phyloP scores from a whole-genome alignment of 1,139 yeast genomes.

The Nakaseomyces glabratus region DNA sequence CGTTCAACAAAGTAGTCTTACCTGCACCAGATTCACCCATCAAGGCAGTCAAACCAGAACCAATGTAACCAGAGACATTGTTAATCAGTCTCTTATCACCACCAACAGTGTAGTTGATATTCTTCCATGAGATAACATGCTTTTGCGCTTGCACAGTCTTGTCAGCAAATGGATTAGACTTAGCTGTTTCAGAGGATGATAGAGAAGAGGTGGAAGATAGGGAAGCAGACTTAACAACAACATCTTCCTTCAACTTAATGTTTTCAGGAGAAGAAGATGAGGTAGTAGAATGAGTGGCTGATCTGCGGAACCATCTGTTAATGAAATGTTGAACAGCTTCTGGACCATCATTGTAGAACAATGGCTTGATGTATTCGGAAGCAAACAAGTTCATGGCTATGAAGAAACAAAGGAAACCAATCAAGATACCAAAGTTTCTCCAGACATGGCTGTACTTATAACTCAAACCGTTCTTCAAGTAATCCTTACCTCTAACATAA shows the following conservation, averaged over 20 bases:
- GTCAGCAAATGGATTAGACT: constrained; percentile 32
- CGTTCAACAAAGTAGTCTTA: constrained; percentile 47
- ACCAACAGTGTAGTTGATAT: constrained; percentile 36
- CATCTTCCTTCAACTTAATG: constrained; percentile 2
- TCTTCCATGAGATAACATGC: constrained; percentile 38
- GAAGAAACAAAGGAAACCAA: constrained; percentile 33
- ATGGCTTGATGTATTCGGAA: constrained; percentile 31
- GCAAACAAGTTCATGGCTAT: constrained; percentile 27
- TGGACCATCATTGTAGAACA: constrained; percentile 23
- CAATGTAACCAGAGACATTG: constrained; percentile 43
- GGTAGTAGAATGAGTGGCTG: not conserved
- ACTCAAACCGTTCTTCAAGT: constrained; percentile 29
- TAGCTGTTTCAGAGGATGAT: constrained; percentile 9
- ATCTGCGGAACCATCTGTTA: constrained; percentile 2
- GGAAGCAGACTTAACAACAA: constrained; percentile 6
- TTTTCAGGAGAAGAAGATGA: not conserved
- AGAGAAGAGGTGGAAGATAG: constrained; percentile 12
- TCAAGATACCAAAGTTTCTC: constrained; percentile 39
- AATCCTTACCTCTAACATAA: constrained; percentile 30
- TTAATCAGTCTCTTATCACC: constrained; percentile 37
- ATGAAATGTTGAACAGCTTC: constrained; percentile 8
- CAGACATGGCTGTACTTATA: constrained; percentile 35
- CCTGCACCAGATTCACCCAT: constrained; percentile 63
- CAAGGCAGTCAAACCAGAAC: constrained; percentile 45
- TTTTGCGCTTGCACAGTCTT: constrained; percentile 38